Evolutionary conservation across 768 basidiomycete genomes (phyloP).

Genomic region (Mycena metata): DNA sequence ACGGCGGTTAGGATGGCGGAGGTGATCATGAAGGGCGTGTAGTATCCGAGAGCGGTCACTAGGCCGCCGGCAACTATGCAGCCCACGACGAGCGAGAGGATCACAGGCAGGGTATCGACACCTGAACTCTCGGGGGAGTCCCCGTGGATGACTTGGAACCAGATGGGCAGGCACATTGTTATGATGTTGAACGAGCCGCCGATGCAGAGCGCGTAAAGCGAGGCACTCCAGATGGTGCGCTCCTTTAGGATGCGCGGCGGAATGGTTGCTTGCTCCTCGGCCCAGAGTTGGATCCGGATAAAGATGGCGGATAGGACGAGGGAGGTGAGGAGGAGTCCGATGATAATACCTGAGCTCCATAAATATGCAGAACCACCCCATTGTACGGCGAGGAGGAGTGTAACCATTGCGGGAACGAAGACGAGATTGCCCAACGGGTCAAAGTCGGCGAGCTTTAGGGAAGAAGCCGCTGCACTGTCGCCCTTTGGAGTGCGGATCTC

Average conservation of each 20-base stretch:
- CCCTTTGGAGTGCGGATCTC: slow-evolving; percentile 30
- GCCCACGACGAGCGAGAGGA: slow-evolving; percentile 53
- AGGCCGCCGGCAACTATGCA: slow-evolving; percentile 54
- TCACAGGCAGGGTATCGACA: slow-evolving; percentile 49
- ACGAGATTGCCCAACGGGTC: slow-evolving; percentile 31
- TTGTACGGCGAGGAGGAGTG: slow-evolving; percentile 52
- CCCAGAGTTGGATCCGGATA: slow-evolving; percentile 30
- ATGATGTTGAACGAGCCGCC: slow-evolving; percentile 33
- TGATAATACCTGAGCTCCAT: slow-evolving; percentile 49
- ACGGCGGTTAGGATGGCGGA: slow-evolving; percentile 50
- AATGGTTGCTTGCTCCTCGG: slow-evolving; percentile 27
- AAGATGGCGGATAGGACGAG: slow-evolving; percentile 31
- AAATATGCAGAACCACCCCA: slow-evolving; percentile 60
- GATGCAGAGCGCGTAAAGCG: slow-evolving; percentile 30
- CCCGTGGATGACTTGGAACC: slow-evolving; percentile 55
- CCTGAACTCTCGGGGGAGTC: slow-evolving; percentile 51
- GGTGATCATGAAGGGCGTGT: slow-evolving; percentile 46
- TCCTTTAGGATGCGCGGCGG: slow-evolving; percentile 32
- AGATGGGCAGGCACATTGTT: slow-evolving; percentile 27
- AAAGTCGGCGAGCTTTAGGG: slow-evolving; percentile 21
- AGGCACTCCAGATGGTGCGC: slow-evolving; percentile 26
- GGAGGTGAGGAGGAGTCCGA: slow-evolving; percentile 12
- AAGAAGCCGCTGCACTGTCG: not conserved
- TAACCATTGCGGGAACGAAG: slow-evolving; percentile 29
- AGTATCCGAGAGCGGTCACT: slow-evolving; percentile 51